Conservation (phyloP, 345 rosid species). For the Eucalyptus tenuipes region DNA sequence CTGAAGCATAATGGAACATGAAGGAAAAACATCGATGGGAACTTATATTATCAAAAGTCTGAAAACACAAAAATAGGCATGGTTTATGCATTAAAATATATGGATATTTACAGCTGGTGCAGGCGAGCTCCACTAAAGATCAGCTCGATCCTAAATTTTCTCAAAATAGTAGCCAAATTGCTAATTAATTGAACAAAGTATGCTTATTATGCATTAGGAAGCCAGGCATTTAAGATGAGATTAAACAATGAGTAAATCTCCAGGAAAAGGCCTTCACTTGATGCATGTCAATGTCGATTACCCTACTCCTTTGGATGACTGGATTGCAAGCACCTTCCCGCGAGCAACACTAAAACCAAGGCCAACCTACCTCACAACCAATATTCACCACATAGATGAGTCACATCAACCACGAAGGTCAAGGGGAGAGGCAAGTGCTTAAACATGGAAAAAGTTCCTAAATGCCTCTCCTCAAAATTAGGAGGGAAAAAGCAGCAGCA, state of each 20-base stretch:
- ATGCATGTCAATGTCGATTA: background rate
- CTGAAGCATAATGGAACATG: background rate
- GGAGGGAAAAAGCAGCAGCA: background rate
- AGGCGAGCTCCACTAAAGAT: background rate
- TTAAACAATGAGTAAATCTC: background rate
- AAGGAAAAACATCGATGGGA: background rate
- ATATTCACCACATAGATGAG: background rate
- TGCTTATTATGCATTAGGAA: background rate
- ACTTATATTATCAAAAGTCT: background rate
- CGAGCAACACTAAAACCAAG: background rate
- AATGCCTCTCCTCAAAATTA: background rate
- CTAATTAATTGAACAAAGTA: background rate
- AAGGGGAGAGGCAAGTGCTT: background rate
- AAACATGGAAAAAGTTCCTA: background rate
- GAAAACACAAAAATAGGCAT: background rate
- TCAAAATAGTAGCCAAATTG: background rate
- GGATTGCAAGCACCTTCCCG: background rate
- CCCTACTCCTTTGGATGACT: background rate
- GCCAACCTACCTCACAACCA: background rate
- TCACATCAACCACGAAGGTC: background rate
- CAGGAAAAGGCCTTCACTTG: background rate
- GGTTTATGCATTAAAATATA: background rate
- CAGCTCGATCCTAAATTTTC: background rate
- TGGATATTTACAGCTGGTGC: background rate
- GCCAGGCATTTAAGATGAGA: background rate